Percentiles rank a stretch among this genome's conserved stretches.
Conservation (phyloP, 2,329 filamentous ascomycete genomes). For the Aspergillus proliferans region DNA sequence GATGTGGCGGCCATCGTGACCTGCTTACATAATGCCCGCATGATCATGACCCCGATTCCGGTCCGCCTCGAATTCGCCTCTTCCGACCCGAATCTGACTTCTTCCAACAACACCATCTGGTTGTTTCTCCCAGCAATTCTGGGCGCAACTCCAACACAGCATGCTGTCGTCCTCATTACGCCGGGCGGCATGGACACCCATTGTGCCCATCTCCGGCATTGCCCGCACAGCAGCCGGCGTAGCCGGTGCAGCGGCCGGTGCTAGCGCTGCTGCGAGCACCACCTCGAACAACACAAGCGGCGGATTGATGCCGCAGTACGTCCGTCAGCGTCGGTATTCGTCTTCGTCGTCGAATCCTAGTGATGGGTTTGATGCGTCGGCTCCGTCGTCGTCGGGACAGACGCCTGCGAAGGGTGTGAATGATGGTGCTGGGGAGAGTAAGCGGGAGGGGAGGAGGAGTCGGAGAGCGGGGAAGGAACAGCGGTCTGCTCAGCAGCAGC, state of each 20-base stretch:
- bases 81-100: slow-evolving; percentile 12
- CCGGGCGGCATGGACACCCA: slow-evolving; percentile 37
- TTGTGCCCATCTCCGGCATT: slow-evolving; percentile 26
- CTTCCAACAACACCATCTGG: slow-evolving; percentile 17
- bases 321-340: slow-evolving; percentile 43
- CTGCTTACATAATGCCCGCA: slow-evolving; percentile 27
- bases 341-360: slow-evolving; percentile 46
- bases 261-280: slow-evolving; percentile 23
- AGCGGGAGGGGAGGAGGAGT: slow-evolving; percentile 29
- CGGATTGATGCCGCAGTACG: neutral
- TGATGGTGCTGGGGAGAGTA: slow-evolving; percentile 21
- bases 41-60: slow-evolving; percentile 28
- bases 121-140: slow-evolving; percentile 16
- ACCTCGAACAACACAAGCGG: slow-evolving; percentile 22
- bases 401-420: slow-evolving; percentile 34
- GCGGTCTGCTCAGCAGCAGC: slow-evolving; percentile 29
- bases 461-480: slow-evolving; percentile 33
- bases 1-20: neutral
- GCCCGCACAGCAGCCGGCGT: slow-evolving; percentile 24
- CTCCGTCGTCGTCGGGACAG: slow-evolving; percentile 12
- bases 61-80: slow-evolving; percentile 32
- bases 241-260: slow-evolving; percentile 10
- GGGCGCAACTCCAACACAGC: slow-evolving; percentile 16
- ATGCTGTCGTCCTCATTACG: slow-evolving; percentile 44
- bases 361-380: slow-evolving; percentile 39